Percentiles rank a stretch among this genome's conserved stretches.
Evolutionary conservation across 352 stramenopile genomes (phyloP).

Genomic region (Phytopythium chamaehyphon): DNA sequence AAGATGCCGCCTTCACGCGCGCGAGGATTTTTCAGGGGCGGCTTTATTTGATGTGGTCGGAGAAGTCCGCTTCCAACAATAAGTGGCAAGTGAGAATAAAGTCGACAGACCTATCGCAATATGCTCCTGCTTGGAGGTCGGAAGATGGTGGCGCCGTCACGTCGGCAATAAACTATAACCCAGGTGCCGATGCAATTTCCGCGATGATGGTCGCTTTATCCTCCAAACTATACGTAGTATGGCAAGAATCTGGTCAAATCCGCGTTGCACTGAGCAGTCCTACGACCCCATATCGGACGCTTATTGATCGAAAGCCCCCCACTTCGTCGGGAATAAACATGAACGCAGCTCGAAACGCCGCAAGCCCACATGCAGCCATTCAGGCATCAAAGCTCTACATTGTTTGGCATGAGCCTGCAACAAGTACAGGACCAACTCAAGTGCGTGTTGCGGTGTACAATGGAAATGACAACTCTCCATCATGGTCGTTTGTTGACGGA

Average conservation of each 20-base stretch:
- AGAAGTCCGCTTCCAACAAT: constrained; percentile 15
- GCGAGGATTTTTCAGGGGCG: constrained; percentile 20
- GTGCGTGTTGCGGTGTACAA: constrained; percentile 61
- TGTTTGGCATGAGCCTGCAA: constrained; percentile 46
- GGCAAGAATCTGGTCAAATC: constrained; percentile 55
- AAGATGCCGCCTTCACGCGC: constrained; percentile 20
- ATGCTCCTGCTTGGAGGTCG: constrained; percentile 26
- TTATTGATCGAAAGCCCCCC: constrained; percentile 24
- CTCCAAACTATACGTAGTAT: constrained; percentile 41
- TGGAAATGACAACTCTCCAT: constrained; percentile 25
- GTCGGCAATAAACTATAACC: constrained; percentile 44
- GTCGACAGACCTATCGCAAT: constrained; percentile 27
- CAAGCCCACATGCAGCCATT: constrained; percentile 17
- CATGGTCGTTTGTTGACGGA: constrained; percentile 58
- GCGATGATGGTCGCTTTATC: constrained; percentile 22
- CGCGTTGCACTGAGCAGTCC: constrained; percentile 32
- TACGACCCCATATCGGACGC: constrained; percentile 27
- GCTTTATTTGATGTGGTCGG: constrained; percentile 49
- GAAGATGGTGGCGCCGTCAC: constrained; percentile 35
- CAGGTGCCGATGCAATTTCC: constrained; percentile 24
- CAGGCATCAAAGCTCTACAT: constrained; percentile 48
- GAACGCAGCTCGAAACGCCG: constrained; percentile 26
- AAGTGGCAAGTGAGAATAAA: constrained; percentile 43
- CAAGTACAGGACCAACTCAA: constrained; percentile 15
- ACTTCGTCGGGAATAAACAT: constrained; percentile 43